Evolutionary conservation across 2,329 filamentous ascomycete species (phyloP).

Genomic region (Arachnopeziza araneosa): DNA sequence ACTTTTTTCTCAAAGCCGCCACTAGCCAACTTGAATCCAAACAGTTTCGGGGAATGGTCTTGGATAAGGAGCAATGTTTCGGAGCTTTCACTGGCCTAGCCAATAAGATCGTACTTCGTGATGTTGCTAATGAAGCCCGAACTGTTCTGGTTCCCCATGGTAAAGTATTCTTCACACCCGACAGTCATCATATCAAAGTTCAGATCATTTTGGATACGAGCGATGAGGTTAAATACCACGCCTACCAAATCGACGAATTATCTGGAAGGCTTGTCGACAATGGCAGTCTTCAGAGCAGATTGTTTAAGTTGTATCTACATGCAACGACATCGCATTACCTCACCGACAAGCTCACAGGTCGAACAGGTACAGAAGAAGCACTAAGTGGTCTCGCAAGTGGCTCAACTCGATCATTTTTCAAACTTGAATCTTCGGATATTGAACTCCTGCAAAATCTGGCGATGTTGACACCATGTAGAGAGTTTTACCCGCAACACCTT

Average conservation of each 20-base stretch:
- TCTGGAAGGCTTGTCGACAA: conserved; percentile 47
- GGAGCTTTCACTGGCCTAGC: conserved; percentile 44
- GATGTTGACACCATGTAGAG: conserved; percentile 36
- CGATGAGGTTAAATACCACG: conserved; percentile 30
- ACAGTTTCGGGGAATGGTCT: conserved; percentile 44
- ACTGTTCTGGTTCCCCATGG: conserved; percentile 38
- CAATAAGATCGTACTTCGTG: conserved; percentile 43
- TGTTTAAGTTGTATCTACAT: conserved; percentile 48
- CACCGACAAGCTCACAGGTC: conserved; percentile 16
- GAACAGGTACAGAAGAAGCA: conserved; percentile 51
- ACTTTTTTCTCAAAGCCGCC: conserved; percentile 35
- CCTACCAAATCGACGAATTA: conserved; percentile 43
- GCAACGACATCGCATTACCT: conserved; percentile 48
- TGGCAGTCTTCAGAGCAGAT: conserved; percentile 44
- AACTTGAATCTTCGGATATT: conserved; percentile 34
- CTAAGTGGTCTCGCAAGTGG: conserved; percentile 44
- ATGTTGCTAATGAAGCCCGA: conserved; percentile 22
- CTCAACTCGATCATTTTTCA: conserved; percentile 41
- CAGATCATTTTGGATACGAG: conserved; percentile 23
- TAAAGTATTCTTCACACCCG: conserved; percentile 13
- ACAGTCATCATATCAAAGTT: conserved; percentile 32
- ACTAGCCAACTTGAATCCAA: conserved; percentile 35
- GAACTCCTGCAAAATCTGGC: conserved; percentile 35
- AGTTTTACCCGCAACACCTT: conserved; percentile 40
- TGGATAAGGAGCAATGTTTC: conserved; percentile 43